Conservation (phyloP, 1,284 basidiomycete species). For the Ganoderma boninense region DNA sequence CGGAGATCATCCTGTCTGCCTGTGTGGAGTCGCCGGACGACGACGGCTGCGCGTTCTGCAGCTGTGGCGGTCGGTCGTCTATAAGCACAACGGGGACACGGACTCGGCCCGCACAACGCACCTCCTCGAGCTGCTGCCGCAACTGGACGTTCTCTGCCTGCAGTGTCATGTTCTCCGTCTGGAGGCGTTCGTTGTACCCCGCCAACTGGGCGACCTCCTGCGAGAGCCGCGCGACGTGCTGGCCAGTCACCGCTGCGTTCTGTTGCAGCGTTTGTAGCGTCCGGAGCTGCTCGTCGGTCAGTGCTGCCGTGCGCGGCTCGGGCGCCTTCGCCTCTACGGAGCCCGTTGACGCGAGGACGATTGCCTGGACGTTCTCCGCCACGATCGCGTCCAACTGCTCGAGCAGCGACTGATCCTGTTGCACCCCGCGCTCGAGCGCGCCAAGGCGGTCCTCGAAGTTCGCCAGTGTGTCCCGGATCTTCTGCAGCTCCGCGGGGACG, state of each 20-base stretch:
- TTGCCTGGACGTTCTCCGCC: constrained; percentile 27
- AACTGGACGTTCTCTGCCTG: constrained; percentile 31
- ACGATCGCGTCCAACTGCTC: constrained; percentile 30
- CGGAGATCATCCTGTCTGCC: constrained; percentile 27
- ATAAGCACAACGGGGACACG: background rate
- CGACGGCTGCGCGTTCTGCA: constrained; percentile 16
- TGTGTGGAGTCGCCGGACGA: constrained; percentile 18
- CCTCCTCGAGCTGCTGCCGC: constrained; percentile 29
- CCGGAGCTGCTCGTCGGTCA: constrained; percentile 28
- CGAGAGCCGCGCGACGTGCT: constrained; percentile 28
- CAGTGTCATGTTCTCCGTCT: constrained; percentile 26
- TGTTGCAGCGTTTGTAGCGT: constrained; percentile 27
- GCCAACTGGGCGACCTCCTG: constrained; percentile 31
- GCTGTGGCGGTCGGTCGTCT: background rate
- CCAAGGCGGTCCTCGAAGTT: constrained; percentile 27
- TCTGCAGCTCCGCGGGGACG: constrained; percentile 29
- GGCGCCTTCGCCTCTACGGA: constrained; percentile 24
- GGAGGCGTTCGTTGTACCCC: constrained; percentile 25
- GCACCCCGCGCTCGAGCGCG: constrained; percentile 19
- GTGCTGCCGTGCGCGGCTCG: constrained; percentile 20
- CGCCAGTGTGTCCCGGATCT: constrained; percentile 22
- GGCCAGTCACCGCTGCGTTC: constrained; percentile 25
- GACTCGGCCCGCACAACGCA: constrained; percentile 8
- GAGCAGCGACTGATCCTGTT: constrained; percentile 14
- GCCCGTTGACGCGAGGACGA: constrained; percentile 26